These are phyloP conservation scores for Hypoxylon fragiforme DNA, from an alignment of 495 filamentous ascomycete genomes.

Conservation along the genomic window DNA sequence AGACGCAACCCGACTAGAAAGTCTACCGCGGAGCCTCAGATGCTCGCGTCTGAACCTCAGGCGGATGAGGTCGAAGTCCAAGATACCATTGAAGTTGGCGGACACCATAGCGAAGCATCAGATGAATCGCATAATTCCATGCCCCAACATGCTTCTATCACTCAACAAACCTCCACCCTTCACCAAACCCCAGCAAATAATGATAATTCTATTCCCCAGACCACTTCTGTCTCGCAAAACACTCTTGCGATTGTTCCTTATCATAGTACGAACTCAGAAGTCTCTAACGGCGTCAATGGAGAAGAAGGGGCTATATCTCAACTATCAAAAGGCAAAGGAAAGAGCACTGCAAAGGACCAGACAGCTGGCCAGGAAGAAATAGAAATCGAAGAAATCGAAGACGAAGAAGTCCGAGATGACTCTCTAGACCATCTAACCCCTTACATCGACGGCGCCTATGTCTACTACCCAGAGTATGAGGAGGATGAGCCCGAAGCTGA, in stretches of 20 bases:
- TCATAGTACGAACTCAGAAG: too few species aligned
- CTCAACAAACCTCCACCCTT: background rate
- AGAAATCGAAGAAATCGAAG: slow-evolving; percentile 1
- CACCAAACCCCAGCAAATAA: too few species aligned
- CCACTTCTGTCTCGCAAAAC: too few species aligned
- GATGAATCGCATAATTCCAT: slow-evolving; percentile 24
- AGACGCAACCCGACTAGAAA: slow-evolving; percentile 43
- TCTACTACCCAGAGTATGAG: slow-evolving; percentile 24
- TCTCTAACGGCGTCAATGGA: too few species aligned
- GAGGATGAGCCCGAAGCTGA: slow-evolving; percentile 18
- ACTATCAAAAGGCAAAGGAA: background rate
- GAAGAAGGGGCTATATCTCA: too few species aligned
- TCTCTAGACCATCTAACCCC: slow-evolving; percentile 35
- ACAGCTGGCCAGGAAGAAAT: too few species aligned
- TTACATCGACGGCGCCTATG: slow-evolving; percentile 29
- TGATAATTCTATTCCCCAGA: too few species aligned
- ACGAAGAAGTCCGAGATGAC: slow-evolving; percentile 4
- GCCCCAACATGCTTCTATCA: too few species aligned
- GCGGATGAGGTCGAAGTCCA: slow-evolving; percentile 49
- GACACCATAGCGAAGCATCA: slow-evolving; percentile 34
- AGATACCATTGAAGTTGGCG: slow-evolving; percentile 55
- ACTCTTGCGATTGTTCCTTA: too few species aligned
- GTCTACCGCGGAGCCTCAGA: slow-evolving; percentile 31
- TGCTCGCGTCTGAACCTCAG: slow-evolving; percentile 38
- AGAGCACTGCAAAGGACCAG: background rate